phyloP scores from a whole-genome alignment of 305 asterid species.

The Fraxinus sp. region DNA sequence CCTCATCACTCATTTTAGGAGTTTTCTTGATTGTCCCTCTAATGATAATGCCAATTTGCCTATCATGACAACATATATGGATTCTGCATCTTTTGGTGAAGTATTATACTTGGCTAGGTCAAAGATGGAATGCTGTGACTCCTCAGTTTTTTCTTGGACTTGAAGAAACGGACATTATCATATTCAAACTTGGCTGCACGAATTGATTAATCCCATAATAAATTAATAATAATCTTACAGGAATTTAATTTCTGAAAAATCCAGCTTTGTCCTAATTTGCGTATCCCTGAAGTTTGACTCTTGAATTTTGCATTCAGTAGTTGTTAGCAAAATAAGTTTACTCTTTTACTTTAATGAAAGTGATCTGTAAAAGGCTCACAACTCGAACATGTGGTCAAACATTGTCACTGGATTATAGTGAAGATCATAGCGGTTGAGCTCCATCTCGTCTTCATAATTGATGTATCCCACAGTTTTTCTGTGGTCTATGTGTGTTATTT shows the following conservation, averaged over 20 bases:
- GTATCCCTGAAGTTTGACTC: neutral
- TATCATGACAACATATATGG: neutral
- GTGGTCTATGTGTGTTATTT: neutral
- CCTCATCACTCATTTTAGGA: neutral
- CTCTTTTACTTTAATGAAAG: neutral
- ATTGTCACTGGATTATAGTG: slow-evolving; percentile 2
- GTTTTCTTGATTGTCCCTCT: neutral
- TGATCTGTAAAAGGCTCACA: neutral
- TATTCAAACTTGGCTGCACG: neutral
- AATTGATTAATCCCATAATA: neutral
- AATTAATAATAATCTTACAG: neutral
- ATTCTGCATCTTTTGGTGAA: neutral
- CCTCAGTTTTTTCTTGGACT: neutral
- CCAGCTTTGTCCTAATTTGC: no score
- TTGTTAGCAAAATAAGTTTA: neutral
- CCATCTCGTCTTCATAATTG: slow-evolving; percentile 17
- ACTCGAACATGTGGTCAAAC: neutral
- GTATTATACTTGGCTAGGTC: neutral
- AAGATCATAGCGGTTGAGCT: slow-evolving; percentile 16
- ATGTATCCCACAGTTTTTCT: neutral
- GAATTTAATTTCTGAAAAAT: neutral
- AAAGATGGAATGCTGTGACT: neutral
- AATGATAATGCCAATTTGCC: neutral
- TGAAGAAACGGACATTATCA: neutral
- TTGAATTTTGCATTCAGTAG: neutral